Evolutionary conservation across 1,284 basidiomycete species (phyloP).

Genomic region (Tylopilus sp.): DNA sequence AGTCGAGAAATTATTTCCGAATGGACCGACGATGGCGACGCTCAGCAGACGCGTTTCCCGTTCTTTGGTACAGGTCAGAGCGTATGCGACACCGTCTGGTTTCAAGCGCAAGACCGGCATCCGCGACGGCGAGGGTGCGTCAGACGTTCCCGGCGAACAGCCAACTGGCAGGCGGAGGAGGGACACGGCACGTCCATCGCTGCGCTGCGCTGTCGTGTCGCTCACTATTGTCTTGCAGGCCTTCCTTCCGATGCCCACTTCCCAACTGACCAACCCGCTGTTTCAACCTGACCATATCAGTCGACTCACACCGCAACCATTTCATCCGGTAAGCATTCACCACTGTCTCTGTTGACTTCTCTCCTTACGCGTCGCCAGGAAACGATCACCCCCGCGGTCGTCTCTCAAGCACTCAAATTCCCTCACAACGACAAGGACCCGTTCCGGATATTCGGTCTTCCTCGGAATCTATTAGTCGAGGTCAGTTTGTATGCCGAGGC

Average conservation of each 20-base stretch:
- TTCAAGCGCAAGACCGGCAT: constrained; percentile 26
- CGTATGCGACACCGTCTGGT: constrained; percentile 25
- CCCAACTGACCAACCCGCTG: constrained; percentile 53
- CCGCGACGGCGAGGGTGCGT: constrained; percentile 7
- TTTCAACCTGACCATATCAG: constrained; percentile 56
- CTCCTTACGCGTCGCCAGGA: constrained; percentile 19
- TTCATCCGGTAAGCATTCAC: constrained; percentile 20
- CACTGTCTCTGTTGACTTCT: background rate
- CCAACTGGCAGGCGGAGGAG: constrained; percentile 28
- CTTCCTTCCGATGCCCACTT: constrained; percentile 32
- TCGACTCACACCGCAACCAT: constrained; percentile 51
- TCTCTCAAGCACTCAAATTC: constrained; percentile 34
- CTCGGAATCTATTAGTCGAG: constrained; percentile 63
- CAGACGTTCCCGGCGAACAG: constrained; percentile 21
- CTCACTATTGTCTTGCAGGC: constrained; percentile 20
- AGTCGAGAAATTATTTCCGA: background rate
- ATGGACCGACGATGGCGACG: constrained; percentile 14
- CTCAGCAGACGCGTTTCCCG: constrained; percentile 17
- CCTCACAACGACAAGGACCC: constrained; percentile 47
- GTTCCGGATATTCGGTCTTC: constrained; percentile 61
- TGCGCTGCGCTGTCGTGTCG: background rate
- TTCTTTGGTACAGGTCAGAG: background rate
- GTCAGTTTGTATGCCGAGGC: constrained; percentile 41
- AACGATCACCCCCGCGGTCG: constrained; percentile 31
- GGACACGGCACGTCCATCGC: constrained; percentile 18